Evolutionary conservation across 305 asterid species (phyloP).

Genomic region (Rubia balearica): DNA sequence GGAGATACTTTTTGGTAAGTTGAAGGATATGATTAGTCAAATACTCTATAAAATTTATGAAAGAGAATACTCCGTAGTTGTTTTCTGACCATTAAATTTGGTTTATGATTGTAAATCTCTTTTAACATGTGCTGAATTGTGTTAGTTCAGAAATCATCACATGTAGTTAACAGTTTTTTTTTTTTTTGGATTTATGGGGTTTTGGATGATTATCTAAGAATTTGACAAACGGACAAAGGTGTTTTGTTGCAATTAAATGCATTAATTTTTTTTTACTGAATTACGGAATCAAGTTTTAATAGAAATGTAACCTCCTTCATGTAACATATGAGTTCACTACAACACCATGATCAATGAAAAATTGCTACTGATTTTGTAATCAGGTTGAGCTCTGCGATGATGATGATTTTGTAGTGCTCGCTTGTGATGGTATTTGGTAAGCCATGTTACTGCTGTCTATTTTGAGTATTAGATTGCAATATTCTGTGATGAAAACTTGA

Average conservation of each 20-base stretch:
- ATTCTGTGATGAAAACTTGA: neutral
- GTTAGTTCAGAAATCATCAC: neutral
- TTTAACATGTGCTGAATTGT: neutral
- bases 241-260: neutral
- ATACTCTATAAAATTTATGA: neutral
- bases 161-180: neutral
- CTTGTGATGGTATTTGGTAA: slow-evolving; percentile 99
- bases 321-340: neutral
- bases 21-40: neutral
- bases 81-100: neutral
- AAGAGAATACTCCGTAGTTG: neutral
- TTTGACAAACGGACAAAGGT: neutral
- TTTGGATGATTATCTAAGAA: neutral
- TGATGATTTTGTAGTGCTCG: slow-evolving; percentile 91
- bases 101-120: neutral
- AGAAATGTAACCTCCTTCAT: neutral
- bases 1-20: neutral
- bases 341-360: neutral
- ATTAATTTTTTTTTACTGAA: neutral
- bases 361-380: slow-evolving; percentile 19
- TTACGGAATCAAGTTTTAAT: neutral
- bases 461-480: slow-evolving; percentile 2
- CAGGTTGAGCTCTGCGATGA: slow-evolving; percentile 95
- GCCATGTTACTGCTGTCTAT: slow-evolving; percentile 20
- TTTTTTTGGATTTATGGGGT: neutral